Evolutionary conservation across 192 early-diverging fungal species (phyloP).

Genomic region (Powellomyces hirtus): DNA sequence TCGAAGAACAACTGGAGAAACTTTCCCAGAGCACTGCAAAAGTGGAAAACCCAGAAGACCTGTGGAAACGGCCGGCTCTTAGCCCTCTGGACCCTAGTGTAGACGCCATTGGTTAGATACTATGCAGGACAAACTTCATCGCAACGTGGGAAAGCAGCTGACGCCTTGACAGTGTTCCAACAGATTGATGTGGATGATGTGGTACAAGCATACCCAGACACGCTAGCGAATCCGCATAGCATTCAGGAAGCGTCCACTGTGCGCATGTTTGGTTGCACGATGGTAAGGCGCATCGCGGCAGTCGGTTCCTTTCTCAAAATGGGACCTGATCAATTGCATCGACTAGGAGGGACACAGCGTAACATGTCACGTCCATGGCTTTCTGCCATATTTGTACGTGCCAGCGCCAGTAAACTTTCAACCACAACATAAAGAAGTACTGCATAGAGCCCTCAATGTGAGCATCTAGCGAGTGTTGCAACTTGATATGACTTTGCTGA

Average conservation of each 20-base stretch:
- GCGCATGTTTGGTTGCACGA: constrained; percentile 84
- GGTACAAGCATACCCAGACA: constrained; percentile 36
- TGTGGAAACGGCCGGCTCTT: constrained; percentile 17
- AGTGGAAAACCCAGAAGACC: constrained; percentile 7
- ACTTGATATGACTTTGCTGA: not conserved
- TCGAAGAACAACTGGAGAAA: constrained; percentile 24
- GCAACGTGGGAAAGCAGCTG: too few species aligned
- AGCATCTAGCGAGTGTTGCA: not conserved
- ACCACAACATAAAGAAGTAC: constrained; percentile 52
- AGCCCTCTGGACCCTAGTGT: not conserved
- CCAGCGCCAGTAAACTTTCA: constrained; percentile 80
- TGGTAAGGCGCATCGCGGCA: constrained; percentile 40
- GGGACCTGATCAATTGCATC: not conserved
- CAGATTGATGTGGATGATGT: constrained; percentile 94
- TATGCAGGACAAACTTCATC: too few species aligned
- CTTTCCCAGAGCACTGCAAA: constrained; percentile 15
- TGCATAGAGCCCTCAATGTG: constrained; percentile 57
- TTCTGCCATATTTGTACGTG: constrained; percentile 93
- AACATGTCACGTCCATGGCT: constrained; percentile 84
- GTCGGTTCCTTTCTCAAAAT: too few species aligned
- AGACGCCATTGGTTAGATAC: constrained; percentile 22
- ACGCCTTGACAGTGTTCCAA: constrained; percentile 81
- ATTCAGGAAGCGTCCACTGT: constrained; percentile 54
- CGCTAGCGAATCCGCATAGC: constrained; percentile 8
- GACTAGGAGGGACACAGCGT: constrained; percentile 79